Base-by-base conservation (phyloP, 305 asterid species). In the Rubia peregrina region DNA sequence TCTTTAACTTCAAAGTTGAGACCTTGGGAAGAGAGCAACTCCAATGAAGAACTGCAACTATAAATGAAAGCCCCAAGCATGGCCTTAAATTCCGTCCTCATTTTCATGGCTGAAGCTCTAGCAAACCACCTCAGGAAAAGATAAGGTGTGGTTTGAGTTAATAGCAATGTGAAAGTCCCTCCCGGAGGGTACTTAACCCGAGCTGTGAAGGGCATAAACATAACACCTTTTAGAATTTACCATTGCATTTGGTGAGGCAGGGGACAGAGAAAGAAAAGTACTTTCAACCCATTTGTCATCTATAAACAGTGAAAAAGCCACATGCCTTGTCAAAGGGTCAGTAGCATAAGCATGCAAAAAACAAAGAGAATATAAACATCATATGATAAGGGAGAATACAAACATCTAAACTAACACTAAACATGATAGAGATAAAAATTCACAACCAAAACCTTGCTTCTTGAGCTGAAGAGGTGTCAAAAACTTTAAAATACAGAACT, bases 1-100 rank as follows among this genome's bases (percentile, higher is more conserved):
- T 46, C 61, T 74, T 75, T 82, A 93, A 97, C 98, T 90, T 93
- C 98, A 88, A 86, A 93, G 87, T 93, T 93, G 7, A 90, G 96
- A 80, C 98, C 97, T 83, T 93, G 86, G 14, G 98, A 85, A 44
- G 98, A 90, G 67, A 93, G 94, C 85, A 93, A 68, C 65, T 79
- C 86, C 61, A 67, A 60, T 41, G 83, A 84, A 77, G 87, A 82
- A 81, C 81, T 79, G 79, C 73, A 81, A 4, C 85, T 73, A 64
- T 77, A 77, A 11, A 60, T 33, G 55, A 85, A 59, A 72, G 73
- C 81, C 81, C 80, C 75, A 68, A 86, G 73, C 63, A 83, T 44
- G 53, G 75, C 79, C 49, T 55, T 76, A 77, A 53, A 74, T 60
- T 73, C 76, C 68, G 81, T 77, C 68, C 80, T 78, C 82, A 77